Base-by-base conservation (phyloP, 2,329 filamentous ascomycete genomes). In the Keithomyces neogunnii region DNA sequence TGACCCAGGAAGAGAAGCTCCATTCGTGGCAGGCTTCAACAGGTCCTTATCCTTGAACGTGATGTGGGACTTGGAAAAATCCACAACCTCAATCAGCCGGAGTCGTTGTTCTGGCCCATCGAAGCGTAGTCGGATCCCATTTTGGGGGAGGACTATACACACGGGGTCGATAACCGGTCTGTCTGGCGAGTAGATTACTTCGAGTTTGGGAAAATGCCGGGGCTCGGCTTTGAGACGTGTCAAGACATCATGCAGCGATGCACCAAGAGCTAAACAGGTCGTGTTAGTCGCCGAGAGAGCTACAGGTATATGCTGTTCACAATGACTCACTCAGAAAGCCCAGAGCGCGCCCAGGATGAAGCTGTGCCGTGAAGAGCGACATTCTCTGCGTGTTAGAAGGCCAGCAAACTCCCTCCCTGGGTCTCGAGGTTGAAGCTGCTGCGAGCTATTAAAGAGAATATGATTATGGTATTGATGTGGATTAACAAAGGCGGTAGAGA, bases 101-200 rank as follows among this genome's bases (percentile, higher is more conserved):
- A 99, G 73, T 36, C 92, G 83, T 69, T 99, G 93, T 62, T 97
- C 91, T 3, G 88, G 84, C 0, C 91, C 93, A 64, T 99, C 93
- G 64, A 99, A 99, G 42, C 89, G 89, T 49, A 99, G 73, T 10
- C 92, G 86, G 32, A 99, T 69, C 31, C 93, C 93, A 69, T 97
- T 99, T 3, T 82, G 78, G 1, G 91, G 88, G 3, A 99, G 80
- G 19, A 77, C 77, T 51, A 97, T 70, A 43, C 88, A 74, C 19
- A 96, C 80, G 0, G 90, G 88, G 31, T 88, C 81, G 33, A 76
- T 76, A 35, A 96, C 77, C 3, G 93, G 92, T 10, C 82, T 73
- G 13, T 80, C 73, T n/a, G 84, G 77, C 31, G 89, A 89, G 69
- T 93, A 95, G 44, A 84, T 77, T 35, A 96, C 74, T 60, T 96